These are phyloP conservation scores for Nicotiana otophora DNA, from an alignment of 257 asterid genomes.

Conservation along the genomic window DNA sequence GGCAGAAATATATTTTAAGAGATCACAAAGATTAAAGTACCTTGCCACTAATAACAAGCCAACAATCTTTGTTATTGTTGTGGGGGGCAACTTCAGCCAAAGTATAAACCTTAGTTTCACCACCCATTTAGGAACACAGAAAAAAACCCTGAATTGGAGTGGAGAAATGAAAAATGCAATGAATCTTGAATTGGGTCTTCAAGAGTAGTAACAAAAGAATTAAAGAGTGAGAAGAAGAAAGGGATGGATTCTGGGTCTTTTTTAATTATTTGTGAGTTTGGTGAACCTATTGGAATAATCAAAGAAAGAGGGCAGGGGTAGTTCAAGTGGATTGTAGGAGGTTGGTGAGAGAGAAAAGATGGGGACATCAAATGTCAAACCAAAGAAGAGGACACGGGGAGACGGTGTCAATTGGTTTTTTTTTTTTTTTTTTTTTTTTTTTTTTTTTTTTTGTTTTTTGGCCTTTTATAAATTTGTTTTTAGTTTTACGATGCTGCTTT, in stretches of 20 bases:
- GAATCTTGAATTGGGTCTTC: neutral
- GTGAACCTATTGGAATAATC: neutral
- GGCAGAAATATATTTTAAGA: neutral
- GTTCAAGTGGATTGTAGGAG: neutral
- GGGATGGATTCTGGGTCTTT: neutral
- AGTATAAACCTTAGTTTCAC: constrained; percentile 11
- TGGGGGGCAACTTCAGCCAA: constrained; percentile 9
- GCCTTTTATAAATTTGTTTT: no score
- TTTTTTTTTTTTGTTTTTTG: no score
- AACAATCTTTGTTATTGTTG: constrained; percentile 18
- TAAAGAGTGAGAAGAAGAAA: neutral
- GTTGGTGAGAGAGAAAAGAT: neutral
- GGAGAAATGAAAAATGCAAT: neutral
- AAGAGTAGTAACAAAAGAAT: neutral
- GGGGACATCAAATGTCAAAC: neutral
- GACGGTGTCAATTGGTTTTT: no score
- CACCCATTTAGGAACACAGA: neutral
- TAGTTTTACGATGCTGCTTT: no score
- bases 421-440: no score
- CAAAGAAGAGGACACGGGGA: neutral
- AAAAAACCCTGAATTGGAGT: neutral
- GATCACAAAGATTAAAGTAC: neutral
- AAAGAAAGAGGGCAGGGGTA: neutral
- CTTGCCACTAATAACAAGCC: constrained; percentile 18
- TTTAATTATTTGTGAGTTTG: neutral